Conservation (phyloP, 805 yeast species). For the Myxozyma kluyveri region DNA sequence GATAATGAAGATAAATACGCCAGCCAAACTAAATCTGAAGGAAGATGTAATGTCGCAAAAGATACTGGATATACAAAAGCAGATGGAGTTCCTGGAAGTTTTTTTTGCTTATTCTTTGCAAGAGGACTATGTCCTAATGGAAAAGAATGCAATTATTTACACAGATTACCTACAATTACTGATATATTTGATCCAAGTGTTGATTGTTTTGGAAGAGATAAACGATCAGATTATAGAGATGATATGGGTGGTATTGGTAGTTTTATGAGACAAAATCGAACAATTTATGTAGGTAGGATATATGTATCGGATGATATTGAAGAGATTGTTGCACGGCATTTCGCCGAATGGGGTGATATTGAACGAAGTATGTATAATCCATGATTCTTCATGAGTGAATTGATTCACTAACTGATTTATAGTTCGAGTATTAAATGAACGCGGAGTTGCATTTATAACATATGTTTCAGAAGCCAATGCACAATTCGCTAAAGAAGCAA, state of each 20-base stretch:
- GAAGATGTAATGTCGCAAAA: constrained; percentile 53
- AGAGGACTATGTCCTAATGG: constrained; percentile 81
- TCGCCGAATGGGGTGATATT: constrained; percentile 73
- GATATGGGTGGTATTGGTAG: constrained; percentile 96
- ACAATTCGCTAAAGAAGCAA: constrained; percentile 93
- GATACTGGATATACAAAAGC: constrained; percentile 81
- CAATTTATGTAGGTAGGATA: constrained; percentile 70
- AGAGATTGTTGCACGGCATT: constrained; percentile 47
- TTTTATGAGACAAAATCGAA: constrained; percentile 63
- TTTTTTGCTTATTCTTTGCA: constrained; percentile 80
- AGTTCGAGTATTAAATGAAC: constrained; percentile 55
- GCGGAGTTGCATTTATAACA: constrained; percentile 76
- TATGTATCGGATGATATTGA: constrained; percentile 46
- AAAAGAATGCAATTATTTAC: constrained; percentile 68
- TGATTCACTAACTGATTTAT: neutral
- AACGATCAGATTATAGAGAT: constrained; percentile 74
- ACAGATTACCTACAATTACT: constrained; percentile 62
- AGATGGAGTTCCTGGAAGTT: constrained; percentile 47
- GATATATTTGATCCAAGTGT: constrained; percentile 62
- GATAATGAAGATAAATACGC: constrained; percentile 44
- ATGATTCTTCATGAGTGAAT: neutral
- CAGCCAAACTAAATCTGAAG: constrained; percentile 51
- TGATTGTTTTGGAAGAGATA: constrained; percentile 93
- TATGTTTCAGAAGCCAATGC: constrained; percentile 69
- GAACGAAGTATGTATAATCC: constrained; percentile 44